Base-by-base conservation (phyloP, 495 filamentous ascomycete genomes). In the Corynascus novoguineensis region DNA sequence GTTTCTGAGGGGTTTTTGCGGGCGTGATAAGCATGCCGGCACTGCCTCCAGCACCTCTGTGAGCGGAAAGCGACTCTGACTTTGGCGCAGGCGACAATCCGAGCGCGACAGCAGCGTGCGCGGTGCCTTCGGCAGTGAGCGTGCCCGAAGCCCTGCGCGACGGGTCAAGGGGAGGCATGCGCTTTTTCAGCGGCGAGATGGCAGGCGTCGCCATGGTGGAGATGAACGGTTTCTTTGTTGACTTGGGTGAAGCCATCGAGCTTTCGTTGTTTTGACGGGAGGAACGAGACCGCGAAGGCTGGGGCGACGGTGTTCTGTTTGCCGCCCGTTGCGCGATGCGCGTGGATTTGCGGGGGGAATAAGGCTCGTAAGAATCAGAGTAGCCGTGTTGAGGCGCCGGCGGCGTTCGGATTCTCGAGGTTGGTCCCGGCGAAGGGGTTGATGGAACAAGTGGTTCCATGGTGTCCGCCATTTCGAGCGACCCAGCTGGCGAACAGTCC, bases 1-100 rank as follows among this genome's bases (percentile, higher is more conserved):
- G 83, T 73, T 87, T 88, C 51, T 82, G 81, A 1, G 93, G 93
- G 2, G 92, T 96, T 71, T 96, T 98, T 47, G 83, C 83, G 11
- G 93, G 93, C 11, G 93, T 97, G 4, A 90, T 92, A 47, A 97
- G 79, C 76, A 89, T 88, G 17, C 73, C 73, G 10, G 73, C 56
- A 32, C 50, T 44, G 38, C 61, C 38, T 4, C 51, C 44, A 4
- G 51, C 47, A 19, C 37, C 37, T 5, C 21, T 22, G 46, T 40
- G 57, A 58, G 5, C 19, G 11, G 53, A 37, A 37, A 46, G 3
- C 42, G 28, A 32, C 27, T 28, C 42, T 5, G 56, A n/a, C 8
- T 58, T 53, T 21, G 28, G 24, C 17, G 37, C 17, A 9, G 28
- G 40, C 19, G 58, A 38, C 28, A 71, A 60, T 37, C 75, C 73